Evolutionary conservation across 495 filamentous ascomycete species (phyloP), one percentile per base, ranked within the genome.

Genomic region (Melanomma pulvis-pyrius): DNA sequence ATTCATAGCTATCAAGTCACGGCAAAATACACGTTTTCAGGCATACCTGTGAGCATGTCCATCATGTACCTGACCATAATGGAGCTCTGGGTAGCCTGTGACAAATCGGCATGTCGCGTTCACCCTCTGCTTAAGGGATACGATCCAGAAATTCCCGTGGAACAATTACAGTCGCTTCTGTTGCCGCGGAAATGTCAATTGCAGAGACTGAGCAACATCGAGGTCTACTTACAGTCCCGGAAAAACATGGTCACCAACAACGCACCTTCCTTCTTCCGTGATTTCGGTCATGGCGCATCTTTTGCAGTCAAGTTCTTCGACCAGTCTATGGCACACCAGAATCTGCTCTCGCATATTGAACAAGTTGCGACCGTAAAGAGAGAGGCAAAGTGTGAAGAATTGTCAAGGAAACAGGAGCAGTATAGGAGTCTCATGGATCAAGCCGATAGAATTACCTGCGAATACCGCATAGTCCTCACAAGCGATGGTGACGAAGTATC

Each of bases 81-180:
- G 59, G 86, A 90, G 26, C 63, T 90, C 0, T 91, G 88, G 87
- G 70, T 87, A 36, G 84, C 84, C 19, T 75, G 78, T 49, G 88
- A 91, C 65, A 82, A 77, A 55, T 75, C 77, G 12, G 82, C 84
- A 0, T 76, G 79, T 11, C 22, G 59, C 1, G 57, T 69, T 0
- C 76, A 78, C 55, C 61, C 71, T 0, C 53, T 88, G 5, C 67
- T 91, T 0, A 48, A 30, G 0, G 72, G 87, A 0, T 90, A 87
- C 67, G 72, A 82, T 15, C 76, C 82, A 0, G 80, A 76, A 1
- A 74, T 90, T 39, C 76, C 79, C 0, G 15, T 56, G 0, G 62
- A 49, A 5, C n/a, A 82, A 0, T 76, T 90, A 6, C 34, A 83
- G 12, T 72, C 76, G 0, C 71, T 89, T 4, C 59, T 88, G 1